These are phyloP conservation scores for Metarhizium sp. DNA, from an alignment of 2,329 filamentous ascomycete genomes.

Conservation along the genomic window DNA sequence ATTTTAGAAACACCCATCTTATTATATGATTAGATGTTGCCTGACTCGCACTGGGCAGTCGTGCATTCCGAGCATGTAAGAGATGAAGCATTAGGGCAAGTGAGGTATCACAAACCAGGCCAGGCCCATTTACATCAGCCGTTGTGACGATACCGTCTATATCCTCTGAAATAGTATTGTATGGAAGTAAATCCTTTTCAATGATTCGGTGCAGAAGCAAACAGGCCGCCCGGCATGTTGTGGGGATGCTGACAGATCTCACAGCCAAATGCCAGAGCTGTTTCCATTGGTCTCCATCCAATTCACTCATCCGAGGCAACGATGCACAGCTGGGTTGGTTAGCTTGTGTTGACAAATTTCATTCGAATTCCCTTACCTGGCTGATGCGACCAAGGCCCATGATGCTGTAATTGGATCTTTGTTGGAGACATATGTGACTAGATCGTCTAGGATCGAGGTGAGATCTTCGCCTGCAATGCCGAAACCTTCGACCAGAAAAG, in stretches of 20 bases:
- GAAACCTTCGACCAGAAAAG: constrained; percentile 43
- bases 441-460: constrained; percentile 43
- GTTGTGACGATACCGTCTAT: constrained; percentile 64
- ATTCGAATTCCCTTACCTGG: constrained; percentile 47
- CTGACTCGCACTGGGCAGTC: constrained; percentile 59
- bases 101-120: constrained; percentile 68
- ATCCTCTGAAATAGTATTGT: constrained; percentile 57
- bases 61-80: constrained; percentile 54
- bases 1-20: constrained; percentile 72
- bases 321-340: constrained; percentile 22
- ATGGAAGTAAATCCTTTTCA: constrained; percentile 54
- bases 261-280: constrained; percentile 67
- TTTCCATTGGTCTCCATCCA: constrained; percentile 46
- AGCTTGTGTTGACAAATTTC: constrained; percentile 8
- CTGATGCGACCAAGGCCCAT: constrained; percentile 79
- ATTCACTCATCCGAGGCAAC: constrained; percentile 22
- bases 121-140: constrained; percentile 74
- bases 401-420: constrained; percentile 58
- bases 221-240: constrained; percentile 68
- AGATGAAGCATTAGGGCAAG: constrained; percentile 63
- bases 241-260: constrained; percentile 59
- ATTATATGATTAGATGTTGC: constrained; percentile 62
- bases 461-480: constrained; percentile 42
- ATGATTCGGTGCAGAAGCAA: constrained; percentile 62
- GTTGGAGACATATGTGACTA: constrained; percentile 54